Evolutionary conservation across 352 stramenopile species (phyloP), one percentile per base, ranked within the genome.

Genomic region (Globisporangium spiculum): DNA sequence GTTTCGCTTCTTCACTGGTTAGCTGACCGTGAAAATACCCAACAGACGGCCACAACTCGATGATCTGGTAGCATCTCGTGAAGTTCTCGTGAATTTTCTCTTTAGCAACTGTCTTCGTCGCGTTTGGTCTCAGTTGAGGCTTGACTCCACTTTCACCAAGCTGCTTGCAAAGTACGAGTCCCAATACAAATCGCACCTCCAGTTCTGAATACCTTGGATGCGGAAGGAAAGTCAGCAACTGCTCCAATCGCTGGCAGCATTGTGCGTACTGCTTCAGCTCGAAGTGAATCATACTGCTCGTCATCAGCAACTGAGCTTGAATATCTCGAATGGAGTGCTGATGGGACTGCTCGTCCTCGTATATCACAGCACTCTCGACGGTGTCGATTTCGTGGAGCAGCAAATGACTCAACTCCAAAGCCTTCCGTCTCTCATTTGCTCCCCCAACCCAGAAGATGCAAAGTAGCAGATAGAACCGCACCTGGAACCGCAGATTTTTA

Each of bases 1-100:
- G 26, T 7, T 75, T 85, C 0, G 75, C 81, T 20, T 77, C 56
- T n/a, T 38, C 62, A 46, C 60, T 78, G 7, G 55, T 67, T 2
- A 90, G 6, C 2, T 34, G 26, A 6, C 80, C 80, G 44, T 89
- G 78, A 24, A 88, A 90, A 59, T 78, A 91, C 3, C 83, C 81
- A 50, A 90, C 79, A 14, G 65, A 70, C 1, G 76, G 75, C 78
- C 74, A 83, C 26, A 90, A 30, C 34, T 90, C 83, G n/a, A 91
- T 70, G 12, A 67, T 48, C 36, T 79, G 80, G 50, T 79, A 88
- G 58, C 78, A 89, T 6, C 64, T 54, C 54, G 78, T 75, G 12
- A 91, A 46, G 48, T 67, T 36, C 5, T 58, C 57, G 6, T 56
- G 57, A 36, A 58, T 50, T 61, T 22, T 22, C 22, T 56, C 9